phyloP scores from a whole-genome alignment of 805 yeast genomes.

The Wickerhamomyces ciferrii region DNA sequence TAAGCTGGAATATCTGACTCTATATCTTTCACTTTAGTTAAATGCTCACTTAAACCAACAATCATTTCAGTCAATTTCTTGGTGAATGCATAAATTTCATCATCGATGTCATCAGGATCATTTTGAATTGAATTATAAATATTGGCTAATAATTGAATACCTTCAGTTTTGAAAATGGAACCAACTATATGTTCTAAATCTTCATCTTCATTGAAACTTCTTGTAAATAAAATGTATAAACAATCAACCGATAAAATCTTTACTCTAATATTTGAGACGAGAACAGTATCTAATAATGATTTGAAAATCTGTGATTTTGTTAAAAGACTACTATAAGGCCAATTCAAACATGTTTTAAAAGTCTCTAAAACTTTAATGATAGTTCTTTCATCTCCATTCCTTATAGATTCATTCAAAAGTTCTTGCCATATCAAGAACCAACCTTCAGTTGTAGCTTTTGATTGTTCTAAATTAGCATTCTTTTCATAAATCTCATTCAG shows the following conservation, averaged over 20 bases:
- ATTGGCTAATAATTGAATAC: conserved; percentile 61
- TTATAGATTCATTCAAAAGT: conserved; percentile 39
- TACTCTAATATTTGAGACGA: conserved; percentile 56
- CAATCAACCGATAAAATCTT: conserved; percentile 87
- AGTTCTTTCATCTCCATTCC: conserved; percentile 36
- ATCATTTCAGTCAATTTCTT: conserved; percentile 93
- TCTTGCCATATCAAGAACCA: conserved; percentile 83
- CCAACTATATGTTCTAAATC: conserved; percentile 81
- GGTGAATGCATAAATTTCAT: conserved; percentile 69
- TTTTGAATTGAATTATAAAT: conserved; percentile 53
- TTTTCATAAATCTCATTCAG: conserved; percentile 60
- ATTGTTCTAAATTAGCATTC: conserved; percentile 54
- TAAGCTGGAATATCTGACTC: conserved; percentile 62
- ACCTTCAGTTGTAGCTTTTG: conserved; percentile 72
- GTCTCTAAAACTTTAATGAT: conserved; percentile 71
- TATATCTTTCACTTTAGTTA: conserved; percentile 43
- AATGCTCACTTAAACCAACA: conserved; percentile 76
- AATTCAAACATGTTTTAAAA: conserved; percentile 82
- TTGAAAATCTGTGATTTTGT: conserved; percentile 60
- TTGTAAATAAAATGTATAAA: conserved; percentile 79
- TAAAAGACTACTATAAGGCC: conserved; percentile 81
- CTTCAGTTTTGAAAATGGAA: conserved; percentile 66
- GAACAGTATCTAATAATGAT: conserved; percentile 54
- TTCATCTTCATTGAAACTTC: conserved; percentile 56
- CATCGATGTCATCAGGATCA: conserved; percentile 71